Evolutionary conservation across 169 alveolate species (phyloP).

Genomic region (Plasmodium yoelii): DNA sequence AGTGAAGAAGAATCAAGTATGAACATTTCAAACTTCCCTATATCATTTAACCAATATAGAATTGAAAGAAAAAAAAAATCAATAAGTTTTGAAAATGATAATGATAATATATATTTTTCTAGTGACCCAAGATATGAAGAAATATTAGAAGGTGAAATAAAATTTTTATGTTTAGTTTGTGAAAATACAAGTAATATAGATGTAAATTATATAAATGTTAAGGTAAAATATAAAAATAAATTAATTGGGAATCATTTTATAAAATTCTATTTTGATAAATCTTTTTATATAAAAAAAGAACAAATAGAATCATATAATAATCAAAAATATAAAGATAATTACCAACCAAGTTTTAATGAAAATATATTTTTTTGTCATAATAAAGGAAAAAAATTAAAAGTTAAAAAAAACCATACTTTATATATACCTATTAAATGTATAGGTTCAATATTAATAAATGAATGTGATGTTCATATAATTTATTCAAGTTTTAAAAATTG

Average conservation of each 20-base stretch:
- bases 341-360: neutral
- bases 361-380: neutral
- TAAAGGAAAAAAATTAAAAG: conserved; percentile 4
- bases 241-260: conserved; percentile 23
- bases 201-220: conserved; percentile 38
- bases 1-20: neutral
- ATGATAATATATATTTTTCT: conserved; percentile 37
- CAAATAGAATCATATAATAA: neutral
- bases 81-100: neutral
- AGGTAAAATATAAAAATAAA: conserved; percentile 27
- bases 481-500: conserved; percentile 24
- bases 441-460: conserved; percentile 63
- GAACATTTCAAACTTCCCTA: neutral
- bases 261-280: conserved; percentile 38
- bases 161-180: conserved; percentile 37
- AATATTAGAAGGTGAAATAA: conserved; percentile 73
- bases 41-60: conserved; percentile 1
- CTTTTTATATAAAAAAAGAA: conserved; percentile 38
- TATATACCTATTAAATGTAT: conserved; percentile 64
- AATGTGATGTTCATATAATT: conserved; percentile 23
- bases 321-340: too few species aligned
- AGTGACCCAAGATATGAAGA: conserved; percentile 63
- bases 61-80: neutral
- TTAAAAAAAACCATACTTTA: conserved; percentile 20
- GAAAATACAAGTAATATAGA: conserved; percentile 58